Conservation (phyloP, 129 eudicot species). For the Tanacetum coccineum region DNA sequence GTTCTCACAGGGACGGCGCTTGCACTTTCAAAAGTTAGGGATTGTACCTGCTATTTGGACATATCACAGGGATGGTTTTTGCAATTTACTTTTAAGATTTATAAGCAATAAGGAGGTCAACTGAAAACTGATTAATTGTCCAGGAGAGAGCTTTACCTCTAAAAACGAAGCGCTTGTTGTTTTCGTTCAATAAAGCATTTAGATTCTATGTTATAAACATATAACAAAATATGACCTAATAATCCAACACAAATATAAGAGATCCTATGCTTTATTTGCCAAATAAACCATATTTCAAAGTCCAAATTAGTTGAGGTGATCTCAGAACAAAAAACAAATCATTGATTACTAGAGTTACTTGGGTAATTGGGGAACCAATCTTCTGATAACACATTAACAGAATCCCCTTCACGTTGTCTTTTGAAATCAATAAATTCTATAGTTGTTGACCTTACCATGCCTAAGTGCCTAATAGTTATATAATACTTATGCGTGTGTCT, state of each 20-base stretch:
- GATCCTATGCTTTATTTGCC: no score
- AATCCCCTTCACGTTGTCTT: background rate
- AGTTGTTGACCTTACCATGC: background rate
- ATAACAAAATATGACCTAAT: background rate
- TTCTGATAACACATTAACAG: background rate
- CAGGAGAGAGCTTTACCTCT: background rate
- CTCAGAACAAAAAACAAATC: background rate
- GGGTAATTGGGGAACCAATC: background rate
- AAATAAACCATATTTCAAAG: no score
- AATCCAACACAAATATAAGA: background rate
- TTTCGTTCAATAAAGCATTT: background rate
- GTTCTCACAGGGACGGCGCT: no score
- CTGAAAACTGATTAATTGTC: no score
- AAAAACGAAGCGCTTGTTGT: background rate
- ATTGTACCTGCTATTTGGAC: no score
- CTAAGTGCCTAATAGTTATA: background rate
- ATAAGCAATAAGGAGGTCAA: no score
- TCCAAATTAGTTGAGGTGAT: background rate
- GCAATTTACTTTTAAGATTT: no score
- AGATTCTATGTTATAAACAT: background rate
- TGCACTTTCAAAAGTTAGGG: no score
- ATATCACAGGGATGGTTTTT: no score
- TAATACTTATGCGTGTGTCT: background rate
- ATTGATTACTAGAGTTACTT: background rate
- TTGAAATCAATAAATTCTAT: background rate